A percentile compares a stretch with the other conserved stretches of the same genome.
phyloP scores from a whole-genome alignment of 805 yeast species.

The Yarrowia deformans region DNA sequence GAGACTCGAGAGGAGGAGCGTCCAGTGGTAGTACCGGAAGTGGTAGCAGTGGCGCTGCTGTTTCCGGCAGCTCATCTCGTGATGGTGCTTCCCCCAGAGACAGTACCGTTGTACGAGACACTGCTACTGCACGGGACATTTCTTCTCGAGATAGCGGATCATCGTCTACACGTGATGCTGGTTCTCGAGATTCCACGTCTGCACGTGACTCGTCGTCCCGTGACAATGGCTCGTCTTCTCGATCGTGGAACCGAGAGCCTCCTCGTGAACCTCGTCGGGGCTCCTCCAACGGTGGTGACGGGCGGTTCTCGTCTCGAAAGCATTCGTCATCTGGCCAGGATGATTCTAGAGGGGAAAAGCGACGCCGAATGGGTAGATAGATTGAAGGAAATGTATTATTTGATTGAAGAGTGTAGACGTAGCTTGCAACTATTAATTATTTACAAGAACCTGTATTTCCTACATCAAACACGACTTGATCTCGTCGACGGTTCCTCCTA shows the following conservation, averaged over 20 bases:
- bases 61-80: too few relatives aligned
- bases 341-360: conserved; percentile 18
- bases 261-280: conserved; percentile 21
- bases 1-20: background rate
- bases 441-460: background rate
- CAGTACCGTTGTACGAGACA: too few relatives aligned
- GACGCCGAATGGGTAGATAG: conserved; percentile 27
- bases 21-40: background rate
- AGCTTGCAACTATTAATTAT: too few relatives aligned
- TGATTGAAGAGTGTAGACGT: too few relatives aligned
- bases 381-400: too few relatives aligned
- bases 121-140: background rate
- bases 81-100: background rate
- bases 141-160: background rate
- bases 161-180: background rate
- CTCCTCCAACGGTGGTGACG: conserved; percentile 1
- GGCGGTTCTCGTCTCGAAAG: conserved; percentile 24
- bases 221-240: background rate
- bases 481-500: background rate
- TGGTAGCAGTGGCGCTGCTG: background rate
- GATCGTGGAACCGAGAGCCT: conserved; percentile 9
- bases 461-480: background rate
- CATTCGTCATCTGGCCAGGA: conserved; percentile 10
- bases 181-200: background rate
- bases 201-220: conserved; percentile 3